These are phyloP conservation scores for Rhodofomes roseus DNA, from an alignment of 1,284 basidiomycete genomes.

Conservation along the genomic window DNA sequence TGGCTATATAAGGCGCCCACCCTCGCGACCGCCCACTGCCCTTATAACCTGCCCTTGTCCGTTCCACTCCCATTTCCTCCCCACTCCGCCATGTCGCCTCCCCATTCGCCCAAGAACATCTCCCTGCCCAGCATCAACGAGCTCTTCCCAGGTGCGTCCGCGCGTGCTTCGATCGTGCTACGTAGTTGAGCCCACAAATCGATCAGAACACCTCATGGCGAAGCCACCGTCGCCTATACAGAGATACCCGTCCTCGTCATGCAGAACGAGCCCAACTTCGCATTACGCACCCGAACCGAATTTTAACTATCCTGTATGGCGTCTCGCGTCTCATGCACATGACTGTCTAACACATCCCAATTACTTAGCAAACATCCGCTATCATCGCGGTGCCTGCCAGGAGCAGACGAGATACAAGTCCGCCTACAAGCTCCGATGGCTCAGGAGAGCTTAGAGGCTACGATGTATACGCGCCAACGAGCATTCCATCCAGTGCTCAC, in stretches of 20 bases:
- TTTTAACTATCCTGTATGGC: slow-evolving; percentile 4
- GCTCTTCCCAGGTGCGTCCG: slow-evolving; percentile 22
- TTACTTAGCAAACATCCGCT: not conserved
- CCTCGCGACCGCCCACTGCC: slow-evolving; percentile 1
- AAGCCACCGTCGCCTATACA: slow-evolving; percentile 7
- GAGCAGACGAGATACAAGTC: not conserved
- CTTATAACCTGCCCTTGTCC: slow-evolving; percentile 3
- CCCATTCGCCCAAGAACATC: slow-evolving; percentile 10
- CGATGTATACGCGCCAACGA: not conserved
- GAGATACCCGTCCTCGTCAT: slow-evolving; percentile 9
- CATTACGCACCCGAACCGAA: not conserved
- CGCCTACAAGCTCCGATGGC: not conserved
- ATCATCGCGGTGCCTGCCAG: not conserved
- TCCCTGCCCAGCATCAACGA: slow-evolving; percentile 27
- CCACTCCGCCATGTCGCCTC: slow-evolving; percentile 9
- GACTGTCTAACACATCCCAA: not conserved
- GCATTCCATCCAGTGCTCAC: not conserved
- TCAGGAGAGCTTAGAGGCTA: not conserved
- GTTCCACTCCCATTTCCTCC: not conserved
- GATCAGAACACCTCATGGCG: slow-evolving; percentile 19
- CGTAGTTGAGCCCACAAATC: not conserved
- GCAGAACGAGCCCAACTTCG: slow-evolving; percentile 6
- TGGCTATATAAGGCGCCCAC: slow-evolving; percentile 7
- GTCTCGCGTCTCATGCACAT: not conserved
- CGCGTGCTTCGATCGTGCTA: not conserved